Conservation (phyloP, 2,329 filamentous ascomycete genomes). For the Hawksworthiomyces lignivorus region DNA sequence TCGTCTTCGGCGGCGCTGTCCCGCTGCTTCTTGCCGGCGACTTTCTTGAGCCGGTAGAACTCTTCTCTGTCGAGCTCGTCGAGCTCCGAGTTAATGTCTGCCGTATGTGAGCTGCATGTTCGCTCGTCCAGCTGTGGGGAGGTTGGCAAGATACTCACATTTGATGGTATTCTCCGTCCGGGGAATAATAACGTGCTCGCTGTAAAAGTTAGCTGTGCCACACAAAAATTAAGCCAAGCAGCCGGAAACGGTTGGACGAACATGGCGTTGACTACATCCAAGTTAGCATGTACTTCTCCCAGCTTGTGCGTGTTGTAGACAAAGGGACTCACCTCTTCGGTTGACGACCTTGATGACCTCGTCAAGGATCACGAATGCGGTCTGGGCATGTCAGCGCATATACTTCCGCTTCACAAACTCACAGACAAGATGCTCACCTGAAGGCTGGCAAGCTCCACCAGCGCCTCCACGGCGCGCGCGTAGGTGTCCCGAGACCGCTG, state of each 20-base stretch:
- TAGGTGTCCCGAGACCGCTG: slow-evolving; percentile 94
- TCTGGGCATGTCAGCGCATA: slow-evolving; percentile 37
- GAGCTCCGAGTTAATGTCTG: slow-evolving; percentile 94
- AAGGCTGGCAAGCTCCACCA: slow-evolving; percentile 89
- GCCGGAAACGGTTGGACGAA: slow-evolving; percentile 33
- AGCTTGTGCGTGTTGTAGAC: too few relatives aligned
- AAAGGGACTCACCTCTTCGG: slow-evolving; percentile 60
- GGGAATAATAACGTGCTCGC: slow-evolving; percentile 92
- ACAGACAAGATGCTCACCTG: slow-evolving; percentile 44
- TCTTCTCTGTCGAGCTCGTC: slow-evolving; percentile 97
- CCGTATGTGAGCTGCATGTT: neutral
- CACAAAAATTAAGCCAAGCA: neutral
- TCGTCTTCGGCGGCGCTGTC: slow-evolving; percentile 65
- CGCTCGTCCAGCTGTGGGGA: neutral
- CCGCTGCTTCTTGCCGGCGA: slow-evolving; percentile 75
- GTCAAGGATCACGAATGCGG: slow-evolving; percentile 94
- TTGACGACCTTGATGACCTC: slow-evolving; percentile 99
- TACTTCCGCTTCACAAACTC: too few relatives aligned
- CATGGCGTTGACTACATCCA: slow-evolving; percentile 75
- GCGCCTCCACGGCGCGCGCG: slow-evolving; percentile 85
- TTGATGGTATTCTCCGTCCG: slow-evolving; percentile 99
- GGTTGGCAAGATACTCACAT: slow-evolving; percentile 44
- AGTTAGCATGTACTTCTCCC: slow-evolving; percentile 26
- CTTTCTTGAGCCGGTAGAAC: slow-evolving; percentile 96
- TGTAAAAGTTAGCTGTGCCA: slow-evolving; percentile 23